Base-by-base conservation (phyloP, 2,329 filamentous ascomycete genomes). In the Sporothrix euskadiensis region DNA sequence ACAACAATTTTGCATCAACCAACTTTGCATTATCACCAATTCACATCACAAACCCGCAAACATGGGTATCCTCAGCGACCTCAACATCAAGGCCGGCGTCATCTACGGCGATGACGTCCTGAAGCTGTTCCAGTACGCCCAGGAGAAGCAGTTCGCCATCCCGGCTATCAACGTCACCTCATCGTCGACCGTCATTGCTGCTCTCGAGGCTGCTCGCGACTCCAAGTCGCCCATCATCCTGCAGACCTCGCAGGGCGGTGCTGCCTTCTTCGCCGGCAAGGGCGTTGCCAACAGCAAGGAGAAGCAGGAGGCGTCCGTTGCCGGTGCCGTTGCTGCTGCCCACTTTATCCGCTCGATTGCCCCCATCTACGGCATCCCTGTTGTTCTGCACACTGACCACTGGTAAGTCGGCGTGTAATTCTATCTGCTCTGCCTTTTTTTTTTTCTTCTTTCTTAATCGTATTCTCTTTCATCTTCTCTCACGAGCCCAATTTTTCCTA, bases 301-400 rank as follows among this genome's bases (percentile, higher is more conserved):
- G 86, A 88, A 94, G 85, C 96, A 98, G 86, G 87, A 90, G 80
- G 95, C 94, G 75, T 97, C 94, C 78, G 92, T 99, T 81, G 91
- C 91, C 74, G 96, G 96, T 82, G 87, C 93, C 82, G 85, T 98
- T 77, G 94, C 96, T 76, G 94, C 89, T 79, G 96, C 96, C 78
- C 93, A 97, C 87, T 98, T 93, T 88, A 94, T 98, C 86, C 93
- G 94, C 81, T 87, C 92, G 78, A 85, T 98, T 80, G 94, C 96
- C 71, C 93, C 95, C 75, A 79, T 88, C 78, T 99, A 99, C 85
- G 94, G 91, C 79, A 86, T 98, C 78, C 95, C 95, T 80, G 94
- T 97, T 78, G 87, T 98, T 79, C 90, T 98, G 75, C 94, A 98
- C 90, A 97, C 95, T 82, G 96, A 99, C 84, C 96, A 98, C 72